A percentile compares a stretch with the other conserved stretches of the same genome.
Conservation (phyloP, 2,329 filamentous ascomycete species). For the Penicillium brevicompactum region DNA sequence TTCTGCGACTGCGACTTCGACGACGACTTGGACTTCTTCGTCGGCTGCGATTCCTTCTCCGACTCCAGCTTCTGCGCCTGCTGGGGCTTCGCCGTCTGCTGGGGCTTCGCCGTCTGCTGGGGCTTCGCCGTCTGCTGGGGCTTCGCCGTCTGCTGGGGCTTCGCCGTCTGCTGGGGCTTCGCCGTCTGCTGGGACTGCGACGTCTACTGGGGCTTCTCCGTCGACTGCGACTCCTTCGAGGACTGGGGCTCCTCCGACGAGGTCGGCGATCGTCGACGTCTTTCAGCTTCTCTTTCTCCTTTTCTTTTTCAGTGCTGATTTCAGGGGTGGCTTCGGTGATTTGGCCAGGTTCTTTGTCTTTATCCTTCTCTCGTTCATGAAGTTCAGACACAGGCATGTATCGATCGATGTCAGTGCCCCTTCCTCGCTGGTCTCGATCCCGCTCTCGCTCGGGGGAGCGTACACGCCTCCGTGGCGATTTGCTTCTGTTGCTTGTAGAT, state of each 20-base stretch:
- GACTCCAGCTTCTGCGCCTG: conserved; percentile 11
- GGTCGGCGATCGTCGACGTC: conserved; percentile 26
- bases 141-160: conserved; percentile 14
- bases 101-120: conserved; percentile 2
- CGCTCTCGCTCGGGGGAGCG: conserved; percentile 40
- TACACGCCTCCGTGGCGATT: conserved; percentile 42
- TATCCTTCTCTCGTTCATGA: conserved; percentile 32
- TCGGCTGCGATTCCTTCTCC: conserved; percentile 6
- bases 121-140: conserved; percentile 23
- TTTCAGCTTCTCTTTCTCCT: conserved; percentile 19
- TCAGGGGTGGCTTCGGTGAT: conserved; percentile 18
- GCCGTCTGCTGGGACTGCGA: conserved; percentile 13
- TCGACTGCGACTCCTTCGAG: conserved; percentile 16
- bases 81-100: conserved; percentile 22
- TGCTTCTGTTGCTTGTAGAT: conserved; percentile 42
- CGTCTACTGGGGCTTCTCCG: conserved; percentile 20
- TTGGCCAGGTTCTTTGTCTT: conserved; percentile 11
- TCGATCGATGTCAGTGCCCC: conserved; percentile 46
- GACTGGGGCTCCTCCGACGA: conserved; percentile 21
- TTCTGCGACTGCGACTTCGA: conserved; percentile 17
- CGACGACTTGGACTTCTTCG: conserved; percentile 17
- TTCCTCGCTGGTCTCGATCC: conserved; percentile 34
- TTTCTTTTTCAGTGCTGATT: conserved; percentile 8
- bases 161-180: conserved; percentile 16
- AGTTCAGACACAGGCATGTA: conserved; percentile 46